These are phyloP conservation scores for Colletotrichum cereale DNA, from an alignment of 2,329 filamentous ascomycete genomes.

Conservation along the genomic window DNA sequence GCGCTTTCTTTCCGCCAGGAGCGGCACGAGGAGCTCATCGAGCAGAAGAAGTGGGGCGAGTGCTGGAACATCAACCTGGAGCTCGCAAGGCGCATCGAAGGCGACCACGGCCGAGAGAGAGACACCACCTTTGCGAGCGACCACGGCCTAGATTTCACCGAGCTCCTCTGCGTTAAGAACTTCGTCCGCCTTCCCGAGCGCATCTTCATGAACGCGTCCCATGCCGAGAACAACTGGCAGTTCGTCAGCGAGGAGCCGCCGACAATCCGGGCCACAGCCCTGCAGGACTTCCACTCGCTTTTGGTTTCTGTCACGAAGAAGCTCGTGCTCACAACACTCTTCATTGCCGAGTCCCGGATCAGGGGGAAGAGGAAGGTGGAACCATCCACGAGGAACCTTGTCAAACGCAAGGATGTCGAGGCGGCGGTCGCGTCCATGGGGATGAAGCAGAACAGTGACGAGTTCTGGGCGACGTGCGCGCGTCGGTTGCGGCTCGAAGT, in stretches of 20 bases:
- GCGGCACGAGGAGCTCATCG: conserved; percentile 68
- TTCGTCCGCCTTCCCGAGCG: conserved; percentile 75
- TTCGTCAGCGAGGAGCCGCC: conserved; percentile 72
- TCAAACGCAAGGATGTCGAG: conserved; percentile 60
- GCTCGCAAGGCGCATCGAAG: conserved; percentile 46
- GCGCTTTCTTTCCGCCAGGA: conserved; percentile 75
- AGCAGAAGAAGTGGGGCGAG: conserved; percentile 71
- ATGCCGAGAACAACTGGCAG: conserved; percentile 76
- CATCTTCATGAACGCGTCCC: conserved; percentile 81
- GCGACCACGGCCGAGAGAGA: conserved; percentile 34
- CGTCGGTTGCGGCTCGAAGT: conserved; percentile 64
- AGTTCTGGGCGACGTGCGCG: conserved; percentile 63
- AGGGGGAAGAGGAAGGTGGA: conserved; percentile 59
- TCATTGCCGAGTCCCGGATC: conserved; percentile 77
- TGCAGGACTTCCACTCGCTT: conserved; percentile 81
- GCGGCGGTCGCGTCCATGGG: conserved; percentile 63
- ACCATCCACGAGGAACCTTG: conserved; percentile 46
- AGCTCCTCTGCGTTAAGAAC: conserved; percentile 68
- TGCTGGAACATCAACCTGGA: conserved; percentile 73
- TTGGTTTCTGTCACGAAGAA: conserved; percentile 76
- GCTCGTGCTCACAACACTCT: conserved; percentile 76
- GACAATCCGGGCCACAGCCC: conserved; percentile 78
- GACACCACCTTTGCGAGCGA: conserved; percentile 32
- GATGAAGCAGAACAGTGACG: conserved; percentile 51
- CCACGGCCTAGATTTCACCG: conserved; percentile 59